Conservation (phyloP, 768 basidiomycete genomes). For the Suillus fuscotomentosus region DNA sequence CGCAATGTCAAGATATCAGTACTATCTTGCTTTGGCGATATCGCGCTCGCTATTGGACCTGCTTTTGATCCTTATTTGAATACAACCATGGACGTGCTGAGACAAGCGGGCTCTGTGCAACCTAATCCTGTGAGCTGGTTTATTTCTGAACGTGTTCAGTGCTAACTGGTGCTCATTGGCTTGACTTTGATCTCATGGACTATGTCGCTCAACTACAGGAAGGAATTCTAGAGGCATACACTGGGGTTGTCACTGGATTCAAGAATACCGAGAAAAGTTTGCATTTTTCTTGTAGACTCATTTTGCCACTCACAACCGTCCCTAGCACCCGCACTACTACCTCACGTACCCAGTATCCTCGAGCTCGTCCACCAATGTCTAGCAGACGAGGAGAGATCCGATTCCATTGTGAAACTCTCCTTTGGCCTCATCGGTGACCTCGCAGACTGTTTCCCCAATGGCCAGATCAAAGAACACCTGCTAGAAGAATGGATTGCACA, state of each 20-base stretch:
- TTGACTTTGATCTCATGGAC: slow-evolving; percentile 88
- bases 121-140: slow-evolving; percentile 72
- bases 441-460: slow-evolving; percentile 83
- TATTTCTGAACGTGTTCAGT: neutral
- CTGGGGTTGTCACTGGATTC: slow-evolving; percentile 88
- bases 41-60: slow-evolving; percentile 87
- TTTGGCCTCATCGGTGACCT: slow-evolving; percentile 93
- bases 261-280: slow-evolving; percentile 81
- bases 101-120: slow-evolving; percentile 85
- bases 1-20: slow-evolving; percentile 97
- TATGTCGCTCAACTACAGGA: slow-evolving; percentile 89
- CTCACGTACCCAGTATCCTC: slow-evolving; percentile 72
- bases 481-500: slow-evolving; percentile 76
- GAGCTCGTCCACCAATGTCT: slow-evolving; percentile 79
- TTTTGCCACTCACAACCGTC: slow-evolving; percentile 2
- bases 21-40: slow-evolving; percentile 92
- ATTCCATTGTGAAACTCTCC: slow-evolving; percentile 67
- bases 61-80: slow-evolving; percentile 87
- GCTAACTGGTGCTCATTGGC: slow-evolving; percentile 36
- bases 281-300: neutral
- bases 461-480: slow-evolving; percentile 77
- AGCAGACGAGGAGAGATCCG: slow-evolving; percentile 80
- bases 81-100: slow-evolving; percentile 87
- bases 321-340: slow-evolving; percentile 44
- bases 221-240: slow-evolving; percentile 96